Percentiles rank a stretch among this genome's conserved stretches.
Conservation (phyloP, 208 protist species). For the Wallacemonas sp. region DNA sequence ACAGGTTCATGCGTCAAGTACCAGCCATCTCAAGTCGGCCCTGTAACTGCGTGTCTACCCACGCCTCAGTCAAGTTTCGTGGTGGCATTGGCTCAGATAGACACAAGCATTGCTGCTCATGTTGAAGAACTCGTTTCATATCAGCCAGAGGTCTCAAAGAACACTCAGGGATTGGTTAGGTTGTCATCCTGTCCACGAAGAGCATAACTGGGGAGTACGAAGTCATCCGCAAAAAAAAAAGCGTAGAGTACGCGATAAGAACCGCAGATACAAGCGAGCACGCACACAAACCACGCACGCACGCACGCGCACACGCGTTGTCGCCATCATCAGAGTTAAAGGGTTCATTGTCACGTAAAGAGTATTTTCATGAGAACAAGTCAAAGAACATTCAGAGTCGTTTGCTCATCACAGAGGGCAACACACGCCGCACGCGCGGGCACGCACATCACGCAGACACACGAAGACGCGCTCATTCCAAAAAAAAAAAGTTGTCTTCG, state of each 20-base stretch:
- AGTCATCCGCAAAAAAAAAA: background rate
- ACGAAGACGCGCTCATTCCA: too few species aligned
- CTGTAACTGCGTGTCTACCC: too few species aligned
- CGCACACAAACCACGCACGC: background rate
- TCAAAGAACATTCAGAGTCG: conserved; percentile 43
- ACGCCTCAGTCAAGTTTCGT: too few species aligned
- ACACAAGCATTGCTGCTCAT: background rate
- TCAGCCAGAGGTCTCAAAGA: conserved; percentile 19
- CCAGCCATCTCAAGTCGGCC: too few species aligned
- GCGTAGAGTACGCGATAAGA: too few species aligned
- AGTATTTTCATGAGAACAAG: conserved; percentile 26
- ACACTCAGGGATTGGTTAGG: conserved; percentile 24
- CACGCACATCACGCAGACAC: background rate
- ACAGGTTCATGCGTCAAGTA: too few species aligned
- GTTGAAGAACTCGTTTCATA: conserved; percentile 21
- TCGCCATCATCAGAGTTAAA: conserved; percentile 47
- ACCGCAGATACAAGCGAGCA: background rate
- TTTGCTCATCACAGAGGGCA: conserved; percentile 27
- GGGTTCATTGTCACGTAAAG: conserved; percentile 32
- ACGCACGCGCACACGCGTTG: background rate
- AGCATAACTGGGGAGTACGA: background rate
- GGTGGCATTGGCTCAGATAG: background rate
- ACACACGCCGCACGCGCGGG: background rate
- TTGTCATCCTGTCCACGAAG: background rate
- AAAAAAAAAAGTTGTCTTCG: too few species aligned